These are phyloP conservation scores for Smittium culicis DNA, from an alignment of 371 early-diverging fungal species.

Conservation along the genomic window DNA sequence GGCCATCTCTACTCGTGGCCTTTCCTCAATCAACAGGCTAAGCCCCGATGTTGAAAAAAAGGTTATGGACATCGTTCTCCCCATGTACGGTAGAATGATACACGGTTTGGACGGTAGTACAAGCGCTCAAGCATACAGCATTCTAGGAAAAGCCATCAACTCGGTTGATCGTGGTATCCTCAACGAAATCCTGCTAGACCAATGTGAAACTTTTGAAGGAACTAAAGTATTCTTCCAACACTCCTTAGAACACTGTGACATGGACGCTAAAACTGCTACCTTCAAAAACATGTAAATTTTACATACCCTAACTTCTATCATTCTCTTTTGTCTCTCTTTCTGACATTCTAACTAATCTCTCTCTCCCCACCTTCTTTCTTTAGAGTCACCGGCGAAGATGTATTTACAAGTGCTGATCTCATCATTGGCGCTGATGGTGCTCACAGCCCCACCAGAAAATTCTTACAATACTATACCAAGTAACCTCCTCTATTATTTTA, in stretches of 20 bases:
- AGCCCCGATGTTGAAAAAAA: constrained; percentile 46
- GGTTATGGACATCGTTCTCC: constrained; percentile 57
- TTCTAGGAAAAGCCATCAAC: constrained; percentile 83
- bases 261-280: constrained; percentile 36
- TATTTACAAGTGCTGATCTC: constrained; percentile 48
- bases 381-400: constrained; percentile 17
- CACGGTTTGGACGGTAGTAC: constrained; percentile 51
- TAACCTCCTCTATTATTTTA: not conserved
- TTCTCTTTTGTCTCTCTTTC: too few species aligned
- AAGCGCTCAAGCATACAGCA: constrained; percentile 70
- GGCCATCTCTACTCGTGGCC: constrained; percentile 79
- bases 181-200: constrained; percentile 62
- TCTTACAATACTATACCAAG: constrained; percentile 46
- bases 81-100: constrained; percentile 90
- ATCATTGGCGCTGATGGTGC: constrained; percentile 95
- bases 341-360: too few species aligned
- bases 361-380: not conserved
- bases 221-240: constrained; percentile 46
- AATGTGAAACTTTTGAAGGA: not conserved
- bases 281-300: constrained; percentile 6
- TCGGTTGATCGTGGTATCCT: constrained; percentile 77
- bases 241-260: constrained; percentile 41
- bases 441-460: constrained; percentile 59
- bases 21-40: constrained; percentile 61
- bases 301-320: too few species aligned